Base-by-base conservation (phyloP, 2,329 filamentous ascomycete species). In the Aspergillus pseudoterreus region DNA sequence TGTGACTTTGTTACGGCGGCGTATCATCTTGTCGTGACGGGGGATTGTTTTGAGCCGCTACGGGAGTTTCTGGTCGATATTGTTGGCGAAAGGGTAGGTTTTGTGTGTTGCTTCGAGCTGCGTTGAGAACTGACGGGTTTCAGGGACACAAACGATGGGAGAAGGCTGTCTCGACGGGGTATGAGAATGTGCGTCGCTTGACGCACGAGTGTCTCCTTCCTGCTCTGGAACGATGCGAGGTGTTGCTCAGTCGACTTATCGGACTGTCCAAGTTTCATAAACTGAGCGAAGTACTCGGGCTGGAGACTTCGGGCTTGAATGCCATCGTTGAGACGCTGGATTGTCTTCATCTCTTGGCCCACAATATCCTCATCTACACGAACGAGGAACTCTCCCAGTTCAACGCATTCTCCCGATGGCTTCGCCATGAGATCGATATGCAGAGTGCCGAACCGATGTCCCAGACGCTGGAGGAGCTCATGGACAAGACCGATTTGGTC, bases 141-240 rank as follows among this genome's bases (percentile, higher is more conserved):
- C 46, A 94, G 87, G 91, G 91, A 0, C 89, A 95, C 62, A 96
- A 96, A 71, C 81, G 94, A 45, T 99, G 94, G 94, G 92, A 97
- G 57, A 95, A 92, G 64, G 86, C 88, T 5, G 87, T 95, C 2
- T 80, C 82, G 1, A 83, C 84, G 4, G 90, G 91, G 1, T 85
- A 96, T 17, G 85, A 89, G 53, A 86, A 84, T 49, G 79, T 97
- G 9, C 83, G 90, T 45, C 82, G 83, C 47, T 78, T 97, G 11
- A 78, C 91, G 0, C 92, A 96, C 64, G 87, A 96, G 65, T 92
- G 95, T 67, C 84, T 96, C 47, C 78, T 97, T 2, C 94, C 94
- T 0, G 90, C 90, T 0, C 77, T 97, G 2, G 91, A 97, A 61
- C 84, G 92, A 47, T 87, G 88, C 59, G 82, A 82, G 43, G 84